A percentile compares a stretch with the other conserved stretches of the same genome.
phyloP scores from a whole-genome alignment of 1,284 basidiomycete genomes.

The Sporisorium iseilematis-ciliati region DNA sequence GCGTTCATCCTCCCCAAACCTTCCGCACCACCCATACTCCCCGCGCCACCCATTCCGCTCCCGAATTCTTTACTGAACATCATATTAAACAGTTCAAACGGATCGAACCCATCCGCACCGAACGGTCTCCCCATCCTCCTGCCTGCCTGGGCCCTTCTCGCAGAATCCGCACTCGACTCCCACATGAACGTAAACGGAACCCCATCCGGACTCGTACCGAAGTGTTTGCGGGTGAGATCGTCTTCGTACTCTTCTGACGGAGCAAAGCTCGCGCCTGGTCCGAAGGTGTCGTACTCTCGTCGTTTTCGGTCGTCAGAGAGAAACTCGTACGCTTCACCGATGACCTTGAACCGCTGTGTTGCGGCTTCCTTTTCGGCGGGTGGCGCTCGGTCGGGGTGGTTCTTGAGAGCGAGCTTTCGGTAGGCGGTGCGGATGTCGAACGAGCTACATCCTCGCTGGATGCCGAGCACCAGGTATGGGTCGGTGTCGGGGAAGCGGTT shows the following conservation, averaged over 20 bases:
- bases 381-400: constrained; percentile 62
- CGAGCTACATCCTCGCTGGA: constrained; percentile 43
- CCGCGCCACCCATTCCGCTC: constrained; percentile 15
- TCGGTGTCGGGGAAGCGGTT: constrained; percentile 42
- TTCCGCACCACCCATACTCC: constrained; percentile 10
- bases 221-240: constrained; percentile 36
- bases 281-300: constrained; percentile 54
- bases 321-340: constrained; percentile 66
- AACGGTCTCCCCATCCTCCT: constrained; percentile 45
- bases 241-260: constrained; percentile 27
- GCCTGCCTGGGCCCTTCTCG: constrained; percentile 54
- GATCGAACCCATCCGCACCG: constrained; percentile 58
- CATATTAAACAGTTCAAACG: constrained; percentile 65
- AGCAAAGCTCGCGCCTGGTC: constrained; percentile 13
- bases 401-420: constrained; percentile 61
- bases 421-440: constrained; percentile 61
- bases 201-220: constrained; percentile 56
- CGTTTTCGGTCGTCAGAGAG: constrained; percentile 55
- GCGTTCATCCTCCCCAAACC: constrained; percentile 17
- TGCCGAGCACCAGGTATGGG: constrained; percentile 60
- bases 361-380: constrained; percentile 57
- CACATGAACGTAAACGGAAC: constrained; percentile 59
- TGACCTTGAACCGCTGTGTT: constrained; percentile 57
- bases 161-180: constrained; percentile 65
- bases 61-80: constrained; percentile 59